phyloP scores from a whole-genome alignment of 2,329 filamentous ascomycete species.

The Aspergillus terreus region DNA sequence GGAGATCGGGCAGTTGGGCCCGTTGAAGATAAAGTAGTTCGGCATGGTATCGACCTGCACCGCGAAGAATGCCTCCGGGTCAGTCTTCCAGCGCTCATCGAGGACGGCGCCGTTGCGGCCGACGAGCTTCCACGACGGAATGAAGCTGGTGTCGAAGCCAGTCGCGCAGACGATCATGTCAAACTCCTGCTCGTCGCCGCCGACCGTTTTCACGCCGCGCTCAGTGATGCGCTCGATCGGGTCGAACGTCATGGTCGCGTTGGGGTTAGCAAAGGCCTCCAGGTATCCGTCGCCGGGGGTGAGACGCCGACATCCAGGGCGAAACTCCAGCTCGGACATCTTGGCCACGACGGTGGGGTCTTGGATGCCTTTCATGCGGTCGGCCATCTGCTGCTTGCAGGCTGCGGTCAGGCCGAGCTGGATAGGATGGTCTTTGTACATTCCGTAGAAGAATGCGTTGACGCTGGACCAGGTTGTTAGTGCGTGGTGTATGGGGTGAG shows the following conservation, averaged over 20 bases:
- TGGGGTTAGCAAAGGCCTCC: constrained; percentile 42
- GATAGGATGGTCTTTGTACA: not conserved
- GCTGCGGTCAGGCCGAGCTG: not conserved
- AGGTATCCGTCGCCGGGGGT: constrained; percentile 52
- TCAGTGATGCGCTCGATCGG: constrained; percentile 32
- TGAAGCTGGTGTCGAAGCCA: constrained; percentile 23
- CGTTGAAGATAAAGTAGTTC: constrained; percentile 32
- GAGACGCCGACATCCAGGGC: constrained; percentile 45
- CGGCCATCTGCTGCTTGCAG: constrained; percentile 2
- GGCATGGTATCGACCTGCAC: constrained; percentile 22
- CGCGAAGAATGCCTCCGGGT: constrained; percentile 23
- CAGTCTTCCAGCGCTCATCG: constrained; percentile 21
- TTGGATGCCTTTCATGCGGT: constrained; percentile 14
- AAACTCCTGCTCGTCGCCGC: constrained; percentile 17
- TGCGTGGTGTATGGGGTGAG: not conserved
- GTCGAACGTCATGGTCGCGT: constrained; percentile 29
- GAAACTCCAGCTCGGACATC: not conserved
- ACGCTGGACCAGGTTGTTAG: not conserved
- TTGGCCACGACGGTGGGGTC: constrained; percentile 2
- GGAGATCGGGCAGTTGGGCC: constrained; percentile 22
- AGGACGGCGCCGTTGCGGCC: constrained; percentile 23
- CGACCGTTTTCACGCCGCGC: constrained; percentile 18
- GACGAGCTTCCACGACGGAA: constrained; percentile 20
- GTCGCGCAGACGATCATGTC: constrained; percentile 21
- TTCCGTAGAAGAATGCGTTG: constrained; percentile 3